Percentiles rank a stretch among this genome's conserved stretches.
Evolutionary conservation across 2,329 filamentous ascomycete genomes (phyloP).

Genomic region (Alternaria arbusti): DNA sequence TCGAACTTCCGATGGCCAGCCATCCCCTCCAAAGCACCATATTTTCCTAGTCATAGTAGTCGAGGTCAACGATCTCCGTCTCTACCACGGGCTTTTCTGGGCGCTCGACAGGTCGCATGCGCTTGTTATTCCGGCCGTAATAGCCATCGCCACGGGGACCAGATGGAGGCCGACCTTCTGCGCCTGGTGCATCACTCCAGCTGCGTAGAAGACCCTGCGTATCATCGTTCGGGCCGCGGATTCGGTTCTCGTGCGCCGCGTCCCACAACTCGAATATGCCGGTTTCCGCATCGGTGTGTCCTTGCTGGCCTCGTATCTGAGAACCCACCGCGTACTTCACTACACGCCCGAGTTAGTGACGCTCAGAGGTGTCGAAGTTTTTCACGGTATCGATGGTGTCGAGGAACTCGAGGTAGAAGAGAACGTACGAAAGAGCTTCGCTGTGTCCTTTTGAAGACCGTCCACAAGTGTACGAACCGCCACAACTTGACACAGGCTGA

Average conservation of each 20-base stretch:
- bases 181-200: constrained; percentile 2
- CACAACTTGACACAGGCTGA: constrained; percentile 76
- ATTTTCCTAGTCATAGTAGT: background rate
- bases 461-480: constrained; percentile 25
- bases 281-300: constrained; percentile 8
- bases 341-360: constrained; percentile 5
- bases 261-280: constrained; percentile 14
- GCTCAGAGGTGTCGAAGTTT: background rate
- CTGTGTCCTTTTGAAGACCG: constrained; percentile 29
- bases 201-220: constrained; percentile 6
- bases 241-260: background rate
- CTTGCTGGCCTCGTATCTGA: constrained; percentile 24
- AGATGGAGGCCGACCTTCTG: background rate
- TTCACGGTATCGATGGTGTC: no score
- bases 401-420: background rate
- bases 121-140: background rate
- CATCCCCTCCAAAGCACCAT: background rate
- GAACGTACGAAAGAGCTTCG: constrained; percentile 27
- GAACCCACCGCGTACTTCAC: constrained; percentile 27
- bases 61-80: background rate
- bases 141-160: background rate
- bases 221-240: constrained; percentile 16
- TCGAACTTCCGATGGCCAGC: background rate
- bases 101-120: background rate
- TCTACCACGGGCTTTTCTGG: background rate